phyloP scores from a whole-genome alignment of 345 rosid genomes.

The Euphorbia pulcherrima region DNA sequence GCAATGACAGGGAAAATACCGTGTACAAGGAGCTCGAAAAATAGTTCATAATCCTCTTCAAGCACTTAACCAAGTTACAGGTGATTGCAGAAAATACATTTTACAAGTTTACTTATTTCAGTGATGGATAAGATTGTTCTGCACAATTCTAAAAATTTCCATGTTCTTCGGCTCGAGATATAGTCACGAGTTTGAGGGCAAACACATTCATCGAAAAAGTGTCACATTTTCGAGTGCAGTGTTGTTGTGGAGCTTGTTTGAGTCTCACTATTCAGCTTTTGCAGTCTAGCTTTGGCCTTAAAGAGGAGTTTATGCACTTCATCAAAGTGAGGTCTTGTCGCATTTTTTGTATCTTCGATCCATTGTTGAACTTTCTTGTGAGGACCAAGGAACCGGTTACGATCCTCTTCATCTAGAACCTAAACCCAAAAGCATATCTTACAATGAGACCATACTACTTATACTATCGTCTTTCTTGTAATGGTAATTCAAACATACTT shows the following conservation, averaged over 20 bases:
- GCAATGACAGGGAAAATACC: no score
- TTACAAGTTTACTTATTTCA: no score
- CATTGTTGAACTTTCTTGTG: constrained; percentile 67
- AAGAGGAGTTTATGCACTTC: constrained; percentile 56
- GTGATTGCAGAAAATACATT: no score
- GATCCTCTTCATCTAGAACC: constrained; percentile 69
- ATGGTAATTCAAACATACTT: background rate
- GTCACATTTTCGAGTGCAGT: constrained; percentile 17
- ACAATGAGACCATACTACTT: background rate
- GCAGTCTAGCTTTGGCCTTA: constrained; percentile 36
- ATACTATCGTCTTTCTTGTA: background rate
- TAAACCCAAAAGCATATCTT: constrained; percentile 21
- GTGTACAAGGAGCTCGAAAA: no score
- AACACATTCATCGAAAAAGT: no score
- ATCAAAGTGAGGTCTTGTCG: constrained; percentile 70
- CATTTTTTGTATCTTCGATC: constrained; percentile 63
- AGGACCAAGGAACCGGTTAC: constrained; percentile 47
- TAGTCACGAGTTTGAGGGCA: no score
- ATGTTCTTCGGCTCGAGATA: no score
- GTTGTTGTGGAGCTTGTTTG: constrained; percentile 25
- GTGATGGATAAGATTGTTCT: no score
- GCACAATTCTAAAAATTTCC: no score
- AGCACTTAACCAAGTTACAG: no score
- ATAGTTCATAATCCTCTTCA: no score
- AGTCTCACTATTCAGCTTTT: constrained; percentile 26